Evolutionary conservation across 202 grass and related monocot species (phyloP).

Genomic region (Saccharum hybrid): DNA sequence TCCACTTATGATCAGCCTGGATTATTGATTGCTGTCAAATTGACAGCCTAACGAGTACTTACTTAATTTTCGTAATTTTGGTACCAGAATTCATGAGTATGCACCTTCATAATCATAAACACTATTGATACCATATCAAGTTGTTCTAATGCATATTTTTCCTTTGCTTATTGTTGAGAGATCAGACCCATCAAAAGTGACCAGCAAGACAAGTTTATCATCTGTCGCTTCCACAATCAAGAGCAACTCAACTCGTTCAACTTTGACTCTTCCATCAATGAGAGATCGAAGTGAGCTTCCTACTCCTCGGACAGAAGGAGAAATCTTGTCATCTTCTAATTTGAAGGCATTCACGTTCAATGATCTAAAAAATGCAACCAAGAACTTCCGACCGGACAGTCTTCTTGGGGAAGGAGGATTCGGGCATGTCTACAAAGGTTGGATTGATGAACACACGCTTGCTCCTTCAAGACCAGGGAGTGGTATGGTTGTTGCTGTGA

Average conservation of each 20-base stretch:
- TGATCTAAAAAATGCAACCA: conserved; percentile 83
- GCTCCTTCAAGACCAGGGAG: conserved; percentile 69
- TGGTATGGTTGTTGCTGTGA: conserved; percentile 90
- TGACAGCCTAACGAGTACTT: not conserved
- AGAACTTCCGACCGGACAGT: conserved; percentile 76
- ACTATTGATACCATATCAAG: not conserved
- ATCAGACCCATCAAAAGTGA: conserved; percentile 71
- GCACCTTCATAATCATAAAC: conserved; percentile 16
- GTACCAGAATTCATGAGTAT: not conserved
- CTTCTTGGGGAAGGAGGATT: conserved; percentile 96
- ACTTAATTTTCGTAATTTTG: not conserved
- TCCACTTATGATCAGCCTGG: conserved; percentile 11
- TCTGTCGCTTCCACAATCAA: conserved; percentile 58
- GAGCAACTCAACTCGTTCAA: conserved; percentile 64
- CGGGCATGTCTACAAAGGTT: conserved; percentile 91
- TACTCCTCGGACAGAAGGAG: conserved; percentile 69
- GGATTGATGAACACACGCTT: conserved; percentile 83
- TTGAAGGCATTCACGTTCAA: conserved; percentile 75
- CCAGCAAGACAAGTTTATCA: conserved; percentile 71
- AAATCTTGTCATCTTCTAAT: conserved; percentile 87
- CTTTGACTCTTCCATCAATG: conserved; percentile 62
- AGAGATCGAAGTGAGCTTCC: conserved; percentile 53
- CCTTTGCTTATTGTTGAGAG: conserved; percentile 29
- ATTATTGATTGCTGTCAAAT: not conserved
- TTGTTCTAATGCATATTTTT: conserved; percentile 45